These are phyloP conservation scores for Chaetomium fimeti DNA, from an alignment of 495 filamentous ascomycete species.

Conservation along the genomic window DNA sequence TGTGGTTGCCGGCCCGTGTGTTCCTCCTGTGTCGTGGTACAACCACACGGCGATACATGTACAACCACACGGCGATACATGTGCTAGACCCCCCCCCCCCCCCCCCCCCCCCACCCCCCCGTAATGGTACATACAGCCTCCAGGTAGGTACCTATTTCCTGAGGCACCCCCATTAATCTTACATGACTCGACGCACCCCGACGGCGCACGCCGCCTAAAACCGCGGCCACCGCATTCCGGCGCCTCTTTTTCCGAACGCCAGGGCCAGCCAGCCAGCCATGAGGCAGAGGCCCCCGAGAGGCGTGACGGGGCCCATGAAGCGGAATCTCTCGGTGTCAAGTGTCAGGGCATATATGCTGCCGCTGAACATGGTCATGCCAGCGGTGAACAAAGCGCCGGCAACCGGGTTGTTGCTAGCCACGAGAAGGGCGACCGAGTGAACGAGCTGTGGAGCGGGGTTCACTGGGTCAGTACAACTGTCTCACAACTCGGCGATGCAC, in stretches of 20 bases:
- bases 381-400: constrained; percentile 44
- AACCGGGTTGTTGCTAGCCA: constrained; percentile 43
- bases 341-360: constrained; percentile 58
- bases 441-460: constrained; percentile 47
- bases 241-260: constrained; percentile 28
- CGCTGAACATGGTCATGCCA: constrained; percentile 59
- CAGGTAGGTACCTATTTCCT: background rate
- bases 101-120: too few species aligned
- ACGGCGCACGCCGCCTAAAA: background rate
- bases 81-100: too few species aligned
- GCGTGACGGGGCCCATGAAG: constrained; percentile 58
- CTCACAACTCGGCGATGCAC: background rate
- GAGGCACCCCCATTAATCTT: background rate
- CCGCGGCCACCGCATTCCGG: constrained; percentile 17
- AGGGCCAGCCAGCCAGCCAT: constrained; percentile 54
- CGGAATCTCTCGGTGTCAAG: constrained; percentile 56
- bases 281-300: constrained; percentile 58
- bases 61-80: too few species aligned
- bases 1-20: too few species aligned
- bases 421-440: constrained; percentile 57
- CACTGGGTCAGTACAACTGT: constrained; percentile 14
- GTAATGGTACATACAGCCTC: too few species aligned
- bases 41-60: too few species aligned
- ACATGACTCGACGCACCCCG: background rate
- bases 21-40: too few species aligned